Base-by-base conservation (phyloP, 345 rosid genomes). In the Citrus medica region DNA sequence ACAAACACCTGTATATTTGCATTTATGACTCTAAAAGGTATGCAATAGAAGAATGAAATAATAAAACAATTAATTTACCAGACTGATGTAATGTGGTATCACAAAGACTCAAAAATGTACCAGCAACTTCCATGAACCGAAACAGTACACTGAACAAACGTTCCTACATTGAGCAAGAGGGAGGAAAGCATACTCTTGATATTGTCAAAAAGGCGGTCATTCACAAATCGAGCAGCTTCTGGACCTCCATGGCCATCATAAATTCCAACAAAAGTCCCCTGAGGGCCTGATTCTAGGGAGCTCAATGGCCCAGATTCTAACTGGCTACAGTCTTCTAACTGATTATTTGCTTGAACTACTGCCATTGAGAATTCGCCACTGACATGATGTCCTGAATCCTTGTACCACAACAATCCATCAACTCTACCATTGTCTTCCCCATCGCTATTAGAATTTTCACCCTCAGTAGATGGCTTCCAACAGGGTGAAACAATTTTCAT, bases 231-330 rank as follows among this genome's bases (percentile, higher is more conserved):
- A 46, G 99, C 92, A 65, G 99, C 89, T 86, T 97, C 99, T 9
- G 99, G 94, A 78, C 99, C 98, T 81, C 99, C 99, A 88, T 94
- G 99, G 42, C 98, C 99, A 79, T 97, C 98, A n/a, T 94, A 97
- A 69, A 97, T 84, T 82, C 99, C 99, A 55, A 97, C 95, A 86
- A 94, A 97, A 76, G 98, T 94, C 35, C 94, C 99, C 6, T 88
- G 90, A 73, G 98, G 98, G 33, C 98, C 97, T 10, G 92, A 82
- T 35, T 94, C 93, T 65, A 80, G 82, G 21, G 86, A 81, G 80
- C 98, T 91, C 87, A 94, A 71, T 6, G 95, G 93, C 83, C 99
- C 99, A n/a, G 99, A 91, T 75, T 94, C 99, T 65, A 97, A 85
- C 30, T 97, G 98, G 73, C 98, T 86, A 69, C 89, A 92, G 80